Evolutionary conservation across 2,329 filamentous ascomycete genomes (phyloP).

Genomic region (Cladosporium austrohemisphaericum): DNA sequence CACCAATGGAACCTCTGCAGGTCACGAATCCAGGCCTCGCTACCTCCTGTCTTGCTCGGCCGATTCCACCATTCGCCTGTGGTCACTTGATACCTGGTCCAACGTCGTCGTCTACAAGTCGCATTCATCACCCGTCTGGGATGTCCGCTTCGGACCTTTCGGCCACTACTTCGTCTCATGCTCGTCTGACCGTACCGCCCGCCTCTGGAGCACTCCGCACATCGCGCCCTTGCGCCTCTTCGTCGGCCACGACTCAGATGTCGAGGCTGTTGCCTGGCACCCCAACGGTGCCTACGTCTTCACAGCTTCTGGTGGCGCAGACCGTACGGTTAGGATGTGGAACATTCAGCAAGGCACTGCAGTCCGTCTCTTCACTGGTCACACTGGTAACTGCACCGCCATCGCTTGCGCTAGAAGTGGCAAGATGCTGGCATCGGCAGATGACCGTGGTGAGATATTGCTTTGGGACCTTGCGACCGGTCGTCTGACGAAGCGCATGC

Average conservation of each 20-base stretch:
- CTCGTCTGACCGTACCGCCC: constrained; percentile 83
- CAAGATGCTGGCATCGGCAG: constrained; percentile 84
- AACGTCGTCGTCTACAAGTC: constrained; percentile 92
- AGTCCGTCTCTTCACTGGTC: constrained; percentile 87
- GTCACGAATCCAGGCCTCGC: constrained; percentile 56
- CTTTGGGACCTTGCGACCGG: constrained; percentile 93
- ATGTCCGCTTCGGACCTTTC: constrained; percentile 83
- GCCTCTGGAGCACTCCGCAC: constrained; percentile 89
- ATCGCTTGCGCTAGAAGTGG: constrained; percentile 84
- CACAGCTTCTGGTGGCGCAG: constrained; percentile 70
- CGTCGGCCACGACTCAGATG: constrained; percentile 86
- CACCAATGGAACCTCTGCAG: constrained; percentile 36
- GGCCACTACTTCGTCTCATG: constrained; percentile 92
- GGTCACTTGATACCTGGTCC: constrained; percentile 89
- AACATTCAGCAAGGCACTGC: constrained; percentile 81
- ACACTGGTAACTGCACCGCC: constrained; percentile 80
- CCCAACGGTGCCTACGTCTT: constrained; percentile 92
- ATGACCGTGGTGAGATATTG: constrained; percentile 82
- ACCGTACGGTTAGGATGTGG: constrained; percentile 98
- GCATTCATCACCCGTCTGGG: constrained; percentile 85
- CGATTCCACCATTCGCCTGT: constrained; percentile 84
- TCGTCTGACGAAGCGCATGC: constrained; percentile 82
- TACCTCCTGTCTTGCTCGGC: constrained; percentile 83
- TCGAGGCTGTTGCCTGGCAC: constrained; percentile 91
- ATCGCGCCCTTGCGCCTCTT: constrained; percentile 84